Evolutionary conservation across 106 monocot species (phyloP).

Genomic region (Apostasia ramifera): DNA sequence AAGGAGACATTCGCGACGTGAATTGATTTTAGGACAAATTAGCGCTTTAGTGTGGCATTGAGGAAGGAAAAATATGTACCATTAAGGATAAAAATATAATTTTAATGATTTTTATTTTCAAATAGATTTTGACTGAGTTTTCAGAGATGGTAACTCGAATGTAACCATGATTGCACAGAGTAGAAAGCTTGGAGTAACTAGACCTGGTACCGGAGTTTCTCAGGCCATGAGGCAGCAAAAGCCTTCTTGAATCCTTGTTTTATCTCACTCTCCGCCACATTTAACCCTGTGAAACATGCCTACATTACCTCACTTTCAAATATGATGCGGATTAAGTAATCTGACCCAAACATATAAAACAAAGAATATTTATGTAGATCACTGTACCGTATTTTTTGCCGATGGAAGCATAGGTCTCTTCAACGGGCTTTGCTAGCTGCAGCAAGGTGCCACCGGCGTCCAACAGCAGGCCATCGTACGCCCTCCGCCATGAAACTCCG

Average conservation of each 20-base stretch:
- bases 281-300: slow-evolving; percentile 25
- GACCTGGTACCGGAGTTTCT: slow-evolving; percentile 88
- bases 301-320: background rate
- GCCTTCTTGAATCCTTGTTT: slow-evolving; percentile 67
- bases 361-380: background rate
- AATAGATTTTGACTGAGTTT: no score
- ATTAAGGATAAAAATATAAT: no score
- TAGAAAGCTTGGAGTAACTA: background rate
- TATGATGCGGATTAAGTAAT: background rate
- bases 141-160: no score
- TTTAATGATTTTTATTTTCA: no score
- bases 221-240: slow-evolving; percentile 65
- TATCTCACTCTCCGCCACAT: slow-evolving; percentile 38
- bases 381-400: slow-evolving; percentile 67
- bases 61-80: no score
- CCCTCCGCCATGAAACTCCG: slow-evolving; percentile 13
- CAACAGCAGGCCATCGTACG: slow-evolving; percentile 77
- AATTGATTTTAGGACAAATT: no score
- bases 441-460: slow-evolving; percentile 91
- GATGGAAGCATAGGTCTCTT: slow-evolving; percentile 79
- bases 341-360: background rate
- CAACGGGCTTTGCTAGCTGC: slow-evolving; percentile 74
- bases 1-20: no score
- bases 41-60: no score
- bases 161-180: no score